These are phyloP conservation scores for Hericium coralloides DNA, from an alignment of 768 basidiomycete species.

Conservation along the genomic window DNA sequence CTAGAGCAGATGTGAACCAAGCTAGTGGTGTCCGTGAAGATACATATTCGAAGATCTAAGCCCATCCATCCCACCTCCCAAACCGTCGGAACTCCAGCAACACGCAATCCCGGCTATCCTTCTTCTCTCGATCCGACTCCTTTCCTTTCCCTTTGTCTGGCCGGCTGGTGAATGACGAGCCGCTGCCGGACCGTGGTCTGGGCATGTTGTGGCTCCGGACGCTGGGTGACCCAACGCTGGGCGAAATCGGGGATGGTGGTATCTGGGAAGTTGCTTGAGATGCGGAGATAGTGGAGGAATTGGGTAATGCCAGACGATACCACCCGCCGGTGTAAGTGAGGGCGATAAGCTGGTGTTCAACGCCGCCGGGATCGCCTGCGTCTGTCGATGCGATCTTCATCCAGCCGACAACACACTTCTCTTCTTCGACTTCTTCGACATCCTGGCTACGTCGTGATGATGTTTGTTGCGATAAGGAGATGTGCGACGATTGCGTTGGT, in stretches of 20 bases:
- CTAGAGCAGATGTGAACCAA: background rate
- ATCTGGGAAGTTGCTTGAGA: background rate
- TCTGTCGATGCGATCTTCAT: slow-evolving; percentile 41
- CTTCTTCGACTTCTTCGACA: slow-evolving; percentile 65
- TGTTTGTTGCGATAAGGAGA: slow-evolving; percentile 65
- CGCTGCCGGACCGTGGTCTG: slow-evolving; percentile 44
- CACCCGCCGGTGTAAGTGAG: slow-evolving; percentile 88
- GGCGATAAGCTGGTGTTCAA: slow-evolving; percentile 72
- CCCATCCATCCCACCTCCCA: slow-evolving; percentile 88
- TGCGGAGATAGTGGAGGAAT: background rate
- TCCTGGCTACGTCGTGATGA: slow-evolving; percentile 38
- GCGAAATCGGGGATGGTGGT: slow-evolving; percentile 19
- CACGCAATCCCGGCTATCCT: slow-evolving; percentile 56
- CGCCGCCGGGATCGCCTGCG: slow-evolving; percentile 19
- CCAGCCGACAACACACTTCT: slow-evolving; percentile 86
- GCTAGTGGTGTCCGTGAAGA: no score
- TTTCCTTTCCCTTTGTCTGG: slow-evolving; percentile 50
- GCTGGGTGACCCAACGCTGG: slow-evolving; percentile 16
- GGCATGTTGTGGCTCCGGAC: slow-evolving; percentile 26
- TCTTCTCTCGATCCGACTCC: slow-evolving; percentile 47
- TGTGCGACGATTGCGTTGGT: slow-evolving; percentile 76
- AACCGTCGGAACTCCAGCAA: slow-evolving; percentile 74
- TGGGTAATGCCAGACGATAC: slow-evolving; percentile 73
- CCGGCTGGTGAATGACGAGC: slow-evolving; percentile 40
- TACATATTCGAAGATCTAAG: slow-evolving; percentile 24